phyloP scores from a whole-genome alignment of 2,329 filamentous ascomycete genomes.

The Aureobasidium sp. region DNA sequence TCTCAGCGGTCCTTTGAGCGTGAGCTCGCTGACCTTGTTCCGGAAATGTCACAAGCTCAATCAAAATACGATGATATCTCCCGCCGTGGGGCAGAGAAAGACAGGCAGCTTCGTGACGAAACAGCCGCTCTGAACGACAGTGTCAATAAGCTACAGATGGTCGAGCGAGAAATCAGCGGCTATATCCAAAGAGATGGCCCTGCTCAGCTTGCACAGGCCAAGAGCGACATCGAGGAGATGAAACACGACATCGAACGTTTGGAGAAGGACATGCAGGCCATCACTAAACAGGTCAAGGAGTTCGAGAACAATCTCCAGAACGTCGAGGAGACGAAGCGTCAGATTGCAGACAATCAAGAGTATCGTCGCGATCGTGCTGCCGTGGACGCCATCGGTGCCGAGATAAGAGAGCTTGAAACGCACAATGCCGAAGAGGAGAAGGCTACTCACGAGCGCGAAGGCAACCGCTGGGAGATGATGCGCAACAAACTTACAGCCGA shows the following conservation, averaged over 20 bases:
- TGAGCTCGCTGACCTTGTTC: conserved; percentile 65
- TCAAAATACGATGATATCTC: conserved; percentile 69
- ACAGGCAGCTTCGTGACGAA: conserved; percentile 62
- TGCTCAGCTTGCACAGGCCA: conserved; percentile 59
- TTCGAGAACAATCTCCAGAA: conserved; percentile 70
- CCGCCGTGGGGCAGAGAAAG: conserved; percentile 60
- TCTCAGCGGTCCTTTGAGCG: conserved; percentile 60
- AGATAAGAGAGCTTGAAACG: conserved; percentile 66
- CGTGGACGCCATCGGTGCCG: conserved; percentile 56
- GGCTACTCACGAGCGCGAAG: conserved; percentile 63
- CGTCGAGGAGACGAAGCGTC: conserved; percentile 73
- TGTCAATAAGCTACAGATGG: conserved; percentile 65
- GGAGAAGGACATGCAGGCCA: conserved; percentile 58
- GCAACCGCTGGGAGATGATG: conserved; percentile 55
- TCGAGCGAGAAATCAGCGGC: conserved; percentile 67
- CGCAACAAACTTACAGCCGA: conserved; percentile 64
- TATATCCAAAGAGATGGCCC: conserved; percentile 72
- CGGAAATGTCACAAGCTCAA: conserved; percentile 67
- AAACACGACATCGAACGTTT: conserved; percentile 57
- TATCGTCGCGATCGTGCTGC: conserved; percentile 68
- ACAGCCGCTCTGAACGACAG: conserved; percentile 65
- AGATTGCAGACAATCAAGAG: conserved; percentile 79
- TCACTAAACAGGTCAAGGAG: conserved; percentile 65
- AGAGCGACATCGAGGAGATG: conserved; percentile 51
- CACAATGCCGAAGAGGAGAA: conserved; percentile 80